Base-by-base conservation (phyloP, 352 stramenopile species). In the Phytophthora vignae region DNA sequence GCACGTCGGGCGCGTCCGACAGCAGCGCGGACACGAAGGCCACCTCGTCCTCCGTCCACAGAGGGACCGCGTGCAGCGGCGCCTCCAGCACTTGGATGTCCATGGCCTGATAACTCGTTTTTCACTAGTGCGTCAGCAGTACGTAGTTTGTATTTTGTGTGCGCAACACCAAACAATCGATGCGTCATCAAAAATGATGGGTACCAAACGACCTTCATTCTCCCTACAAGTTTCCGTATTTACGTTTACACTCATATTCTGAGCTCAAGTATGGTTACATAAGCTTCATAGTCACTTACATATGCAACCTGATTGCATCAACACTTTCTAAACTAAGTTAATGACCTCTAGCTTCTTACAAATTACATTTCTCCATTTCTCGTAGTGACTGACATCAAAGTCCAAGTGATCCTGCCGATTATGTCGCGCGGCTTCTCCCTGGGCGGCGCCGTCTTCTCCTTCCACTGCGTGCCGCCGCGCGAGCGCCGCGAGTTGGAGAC, bases 371-470 rank as follows among this genome's bases (percentile, higher is more conserved):
- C n/a, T n/a, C n/a, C n/a, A 55, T 60, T 71, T 60, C 38, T 59
- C 55, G n/a, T n/a, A n/a, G n/a, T 15, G 36, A 11, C 33, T 14
- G 33, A 4, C 36, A 42, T 42, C 36, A 17, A 33, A 14, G 33
- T 4, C 33, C 33, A 40, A 42, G 10, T 1, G 36, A 42, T 42
- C 36, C 36, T 42, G 36, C 14, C 36, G 3, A 15, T 7, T 1
- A 73, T 76, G 67, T 66, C 61, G 53, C 36, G 58, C 29, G 31
- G 52, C 19, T 74, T 82, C 59, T 77, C 77, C 12, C 64, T 87
- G 17, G 48, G 10, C 8, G 67, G 66, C 61, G 66, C 63, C 50
- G 56, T 58, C 53, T 87, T 87, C 60, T 19, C 38, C 31, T 82
- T 87, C 59, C 69, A 76, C 54, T 79, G 79, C 38, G 1, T 87